Evolutionary conservation across 108 stramenopile genomes (phyloP).

Genomic region (Nitzschia putrida): DNA sequence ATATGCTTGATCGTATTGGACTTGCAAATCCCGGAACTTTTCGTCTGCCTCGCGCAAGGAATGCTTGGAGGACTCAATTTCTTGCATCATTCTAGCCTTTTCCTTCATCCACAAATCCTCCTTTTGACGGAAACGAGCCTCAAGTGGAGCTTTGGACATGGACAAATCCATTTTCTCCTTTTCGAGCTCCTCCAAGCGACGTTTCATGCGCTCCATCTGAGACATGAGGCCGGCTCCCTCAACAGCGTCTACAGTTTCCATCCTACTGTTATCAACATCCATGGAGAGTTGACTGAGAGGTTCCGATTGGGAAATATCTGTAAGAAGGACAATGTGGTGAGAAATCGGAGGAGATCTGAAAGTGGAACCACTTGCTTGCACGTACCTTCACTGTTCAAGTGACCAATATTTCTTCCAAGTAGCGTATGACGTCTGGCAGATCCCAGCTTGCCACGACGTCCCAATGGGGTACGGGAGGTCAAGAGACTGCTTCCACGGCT

Average conservation of each 20-base stretch:
- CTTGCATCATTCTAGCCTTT: constrained; percentile 56
- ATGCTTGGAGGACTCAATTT: constrained; percentile 59
- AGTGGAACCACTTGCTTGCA: neutral
- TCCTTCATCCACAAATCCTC: constrained; percentile 80
- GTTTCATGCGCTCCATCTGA: constrained; percentile 67
- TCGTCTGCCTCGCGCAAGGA: constrained; percentile 66
- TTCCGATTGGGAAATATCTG: constrained; percentile 20
- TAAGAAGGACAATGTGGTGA: neutral
- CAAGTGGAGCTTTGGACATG: constrained; percentile 87
- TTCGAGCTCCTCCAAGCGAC: constrained; percentile 72
- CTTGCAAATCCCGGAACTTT: constrained; percentile 63
- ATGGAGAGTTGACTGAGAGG: constrained; percentile 33
- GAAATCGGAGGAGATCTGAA: neutral
- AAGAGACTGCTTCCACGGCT: constrained; percentile 15
- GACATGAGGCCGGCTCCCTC: constrained; percentile 69
- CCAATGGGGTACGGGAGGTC: constrained; percentile 22
- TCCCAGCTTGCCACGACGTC: constrained; percentile 26
- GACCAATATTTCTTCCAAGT: constrained; percentile 26
- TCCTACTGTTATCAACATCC: constrained; percentile 24
- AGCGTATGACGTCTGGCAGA: constrained; percentile 34
- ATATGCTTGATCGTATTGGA: constrained; percentile 57
- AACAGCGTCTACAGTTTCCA: constrained; percentile 41
- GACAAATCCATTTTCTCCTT: constrained; percentile 80
- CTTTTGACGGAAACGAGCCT: constrained; percentile 81
- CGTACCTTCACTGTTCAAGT: constrained; percentile 14